Conservation (phyloP, 2,329 filamentous ascomycete genomes). For the Penicillium expansum region DNA sequence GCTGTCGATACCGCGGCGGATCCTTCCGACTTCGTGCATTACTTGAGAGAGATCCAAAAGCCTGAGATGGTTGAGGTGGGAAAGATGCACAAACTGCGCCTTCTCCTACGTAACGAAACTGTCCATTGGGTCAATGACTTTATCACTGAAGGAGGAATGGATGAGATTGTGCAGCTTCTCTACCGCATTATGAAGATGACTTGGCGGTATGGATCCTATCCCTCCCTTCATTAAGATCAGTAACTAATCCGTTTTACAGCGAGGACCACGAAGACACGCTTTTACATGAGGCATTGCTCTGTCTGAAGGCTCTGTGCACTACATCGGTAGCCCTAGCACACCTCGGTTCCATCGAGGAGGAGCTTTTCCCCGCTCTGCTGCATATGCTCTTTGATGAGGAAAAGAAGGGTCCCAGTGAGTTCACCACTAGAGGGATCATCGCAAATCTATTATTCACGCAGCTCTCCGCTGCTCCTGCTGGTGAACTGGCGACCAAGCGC, state of each 20-base stretch:
- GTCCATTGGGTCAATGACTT: conserved; percentile 94
- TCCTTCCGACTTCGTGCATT: conserved; percentile 81
- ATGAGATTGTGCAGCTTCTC: conserved; percentile 79
- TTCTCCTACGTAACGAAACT: conserved; percentile 89
- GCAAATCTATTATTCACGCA: conserved; percentile 87
- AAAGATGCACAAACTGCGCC: conserved; percentile 85
- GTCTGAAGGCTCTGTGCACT: conserved; percentile 90
- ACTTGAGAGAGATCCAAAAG: conserved; percentile 75
- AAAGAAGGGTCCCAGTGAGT: conserved; percentile 95
- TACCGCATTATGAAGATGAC: conserved; percentile 93
- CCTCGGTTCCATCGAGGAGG: conserved; percentile 72
- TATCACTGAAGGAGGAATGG: conserved; percentile 85
- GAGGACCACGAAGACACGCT: conserved; percentile 95
- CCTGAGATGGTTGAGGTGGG: conserved; percentile 88
- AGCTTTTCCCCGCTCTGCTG: conserved; percentile 81
- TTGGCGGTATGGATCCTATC: conserved; percentile 68
- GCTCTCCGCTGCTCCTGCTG: conserved; percentile 64
- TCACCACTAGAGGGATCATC: conserved; percentile 86
- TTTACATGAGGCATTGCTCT: conserved; percentile 86
- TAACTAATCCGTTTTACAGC: conserved; percentile 47
- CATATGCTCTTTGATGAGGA: conserved; percentile 95
- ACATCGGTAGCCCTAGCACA: conserved; percentile 82
- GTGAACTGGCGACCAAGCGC: conserved; percentile 61
- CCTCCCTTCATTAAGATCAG: neutral
- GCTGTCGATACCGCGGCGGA: conserved; percentile 72